Base-by-base conservation (phyloP, 2,329 filamentous ascomycete species). In the Botrytis squamosa region DNA sequence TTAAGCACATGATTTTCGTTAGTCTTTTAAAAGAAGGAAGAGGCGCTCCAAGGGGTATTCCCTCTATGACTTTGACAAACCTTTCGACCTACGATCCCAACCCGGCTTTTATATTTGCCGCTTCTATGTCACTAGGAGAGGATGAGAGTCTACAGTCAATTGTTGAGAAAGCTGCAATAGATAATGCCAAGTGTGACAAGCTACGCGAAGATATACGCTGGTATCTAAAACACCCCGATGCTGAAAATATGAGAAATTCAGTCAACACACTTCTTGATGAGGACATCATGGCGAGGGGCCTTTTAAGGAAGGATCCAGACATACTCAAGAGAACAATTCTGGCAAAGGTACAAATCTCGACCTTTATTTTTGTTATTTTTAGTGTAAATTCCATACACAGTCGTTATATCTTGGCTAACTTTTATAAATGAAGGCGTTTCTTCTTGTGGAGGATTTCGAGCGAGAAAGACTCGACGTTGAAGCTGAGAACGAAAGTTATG, bases 101-200 rank as follows among this genome's bases (percentile, higher is more conserved):
- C 18, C 29, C 36, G 6, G 40, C 25, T 49, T 16, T 57, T 20
- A 10, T 18, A 57, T 69, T 69, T 57, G 49, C 66, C 22, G 29
- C 66, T 42, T 38, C 49, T 14, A 42, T 33, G 6, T 69, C 66
- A 69, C n/a, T 57, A 9, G 49, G 66, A 25, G 66, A 69, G 49
- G 49, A 57, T 42, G 66, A 69, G 33, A 2, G 36, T 42, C 55
- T 69, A 40, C 38, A 42, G 16, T 57, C 49, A 16, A 29, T 69
- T n/a, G 9, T 69, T 44, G 36, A 44, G 10, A 59, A 44, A 20
- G 52, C 49, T 36, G 38, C n/a, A 57, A 33, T 33, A 42, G 49
- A 69, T 12, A 29, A 16, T 25, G 10, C 36, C 3, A 5, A 16
- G n/a, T 20, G n/a, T 42, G 66, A 69, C 9, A 3, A 33, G n/a